Percentiles rank a stretch among this genome's conserved stretches.
Conservation (phyloP, 495 filamentous ascomycete genomes). For the Lepidopterella palustris region DNA sequence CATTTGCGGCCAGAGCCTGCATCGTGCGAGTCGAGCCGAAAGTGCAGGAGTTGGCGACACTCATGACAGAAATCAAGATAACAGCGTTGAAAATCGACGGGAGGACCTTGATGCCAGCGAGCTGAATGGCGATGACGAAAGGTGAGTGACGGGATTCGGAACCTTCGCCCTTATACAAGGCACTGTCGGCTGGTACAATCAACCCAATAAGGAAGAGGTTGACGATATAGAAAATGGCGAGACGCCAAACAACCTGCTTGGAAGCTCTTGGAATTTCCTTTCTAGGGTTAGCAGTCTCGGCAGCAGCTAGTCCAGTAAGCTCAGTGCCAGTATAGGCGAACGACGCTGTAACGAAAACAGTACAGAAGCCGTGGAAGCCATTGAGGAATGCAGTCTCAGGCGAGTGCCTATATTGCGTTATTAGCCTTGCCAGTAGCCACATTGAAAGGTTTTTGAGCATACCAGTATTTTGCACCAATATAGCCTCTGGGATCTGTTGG, state of each 20-base stretch:
- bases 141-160: conserved; percentile 4
- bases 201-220: conserved; percentile 14
- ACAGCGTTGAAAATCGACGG: conserved; percentile 13
- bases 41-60: conserved; percentile 57
- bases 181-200: conserved; percentile 7
- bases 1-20: conserved; percentile 49
- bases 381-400: conserved; percentile 20
- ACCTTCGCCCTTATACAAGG: not conserved
- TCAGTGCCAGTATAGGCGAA: conserved; percentile 32
- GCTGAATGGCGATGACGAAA: conserved; percentile 16
- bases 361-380: conserved; percentile 31
- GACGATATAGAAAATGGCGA: conserved; percentile 19
- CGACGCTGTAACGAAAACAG: conserved; percentile 29
- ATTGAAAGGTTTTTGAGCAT: conserved; percentile 9
- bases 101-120: conserved; percentile 7
- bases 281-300: conserved; percentile 15
- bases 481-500: conserved; percentile 39
- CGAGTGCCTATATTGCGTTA: conserved; percentile 13
- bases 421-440: conserved; percentile 13
- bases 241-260: conserved; percentile 16
- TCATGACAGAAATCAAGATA: conserved; percentile 15
- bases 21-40: conserved; percentile 59
- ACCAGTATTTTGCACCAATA: conserved; percentile 26
- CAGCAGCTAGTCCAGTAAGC: conserved; percentile 23
- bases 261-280: conserved; percentile 13